Percentiles rank a stretch among this genome's conserved stretches.
phyloP scores from a whole-genome alignment of 2,329 filamentous ascomycete genomes.

The Chalaropsis thielavioides region DNA sequence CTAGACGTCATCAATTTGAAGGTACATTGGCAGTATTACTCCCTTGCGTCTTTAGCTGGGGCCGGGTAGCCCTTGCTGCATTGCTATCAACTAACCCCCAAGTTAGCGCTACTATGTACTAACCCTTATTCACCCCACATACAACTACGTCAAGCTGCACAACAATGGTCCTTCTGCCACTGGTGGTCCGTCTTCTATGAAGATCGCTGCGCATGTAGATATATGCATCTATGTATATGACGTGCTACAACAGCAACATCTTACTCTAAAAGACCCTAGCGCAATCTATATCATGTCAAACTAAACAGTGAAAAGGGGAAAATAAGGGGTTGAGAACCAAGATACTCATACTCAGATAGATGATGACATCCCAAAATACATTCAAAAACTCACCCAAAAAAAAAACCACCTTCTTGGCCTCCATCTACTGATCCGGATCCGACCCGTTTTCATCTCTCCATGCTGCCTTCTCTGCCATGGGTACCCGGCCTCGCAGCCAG shows the following conservation, averaged over 20 bases:
- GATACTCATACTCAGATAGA: neutral
- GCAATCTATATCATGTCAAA: neutral
- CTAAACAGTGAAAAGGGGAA: slow-evolving; percentile 1
- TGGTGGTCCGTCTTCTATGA: too few species aligned
- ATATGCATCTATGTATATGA: too few species aligned
- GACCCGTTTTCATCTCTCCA: slow-evolving; percentile 34
- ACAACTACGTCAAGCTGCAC: neutral
- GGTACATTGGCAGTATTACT: neutral
- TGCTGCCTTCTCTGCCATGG: slow-evolving; percentile 43
- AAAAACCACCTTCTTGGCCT: neutral
- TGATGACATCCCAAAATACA: slow-evolving; percentile 10
- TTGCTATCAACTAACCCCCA: neutral
- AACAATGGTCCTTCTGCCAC: too few species aligned
- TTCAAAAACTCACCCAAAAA: neutral
- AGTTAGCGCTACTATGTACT: too few species aligned
- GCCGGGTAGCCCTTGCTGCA: neutral
- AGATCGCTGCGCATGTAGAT: too few species aligned
- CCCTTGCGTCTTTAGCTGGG: neutral
- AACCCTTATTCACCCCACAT: neutral
- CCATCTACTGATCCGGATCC: slow-evolving; percentile 11
- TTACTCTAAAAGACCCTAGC: neutral
- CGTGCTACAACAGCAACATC: neutral
- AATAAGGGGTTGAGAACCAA: neutral
- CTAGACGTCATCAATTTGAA: neutral
- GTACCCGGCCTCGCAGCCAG: slow-evolving; percentile 67